Evolutionary conservation across 306 rosid species (phyloP).

Genomic region (Malus asiatica): DNA sequence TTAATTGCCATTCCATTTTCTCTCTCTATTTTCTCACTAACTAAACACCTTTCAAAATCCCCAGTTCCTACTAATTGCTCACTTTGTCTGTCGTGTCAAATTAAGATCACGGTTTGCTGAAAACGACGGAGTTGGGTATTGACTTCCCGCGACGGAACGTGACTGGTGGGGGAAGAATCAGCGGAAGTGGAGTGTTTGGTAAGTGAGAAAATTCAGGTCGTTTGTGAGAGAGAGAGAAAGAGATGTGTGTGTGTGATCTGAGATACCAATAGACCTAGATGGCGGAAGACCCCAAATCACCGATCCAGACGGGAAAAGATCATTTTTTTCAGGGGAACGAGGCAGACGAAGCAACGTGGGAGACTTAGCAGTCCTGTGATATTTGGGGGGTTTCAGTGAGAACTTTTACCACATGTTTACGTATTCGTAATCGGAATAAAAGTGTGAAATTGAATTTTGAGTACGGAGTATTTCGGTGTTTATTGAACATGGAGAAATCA

Average conservation of each 20-base stretch:
- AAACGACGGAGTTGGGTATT: background rate
- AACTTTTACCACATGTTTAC: too few relatives aligned
- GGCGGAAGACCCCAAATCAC: background rate
- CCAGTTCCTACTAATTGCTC: background rate
- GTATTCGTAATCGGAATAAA: too few relatives aligned
- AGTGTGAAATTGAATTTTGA: too few relatives aligned
- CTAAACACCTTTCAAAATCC: background rate
- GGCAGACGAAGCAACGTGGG: too few relatives aligned
- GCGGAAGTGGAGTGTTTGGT: background rate
- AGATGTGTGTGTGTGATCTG: background rate
- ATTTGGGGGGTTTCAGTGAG: too few relatives aligned
- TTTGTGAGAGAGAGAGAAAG: background rate
- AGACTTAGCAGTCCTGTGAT: too few relatives aligned
- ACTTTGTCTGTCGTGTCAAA: background rate
- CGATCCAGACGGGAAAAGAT: too few relatives aligned
- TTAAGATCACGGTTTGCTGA: background rate
- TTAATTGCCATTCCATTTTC: background rate
- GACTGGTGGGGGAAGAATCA: background rate
- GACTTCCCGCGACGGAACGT: background rate
- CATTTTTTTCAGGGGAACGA: too few relatives aligned
- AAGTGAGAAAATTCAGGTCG: background rate
- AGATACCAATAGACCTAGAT: background rate
- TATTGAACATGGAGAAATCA: too few relatives aligned
- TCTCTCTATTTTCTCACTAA: background rate
- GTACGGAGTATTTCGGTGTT: too few relatives aligned